Conservation (phyloP, 768 basidiomycete genomes). For the Mycena floridula region DNA sequence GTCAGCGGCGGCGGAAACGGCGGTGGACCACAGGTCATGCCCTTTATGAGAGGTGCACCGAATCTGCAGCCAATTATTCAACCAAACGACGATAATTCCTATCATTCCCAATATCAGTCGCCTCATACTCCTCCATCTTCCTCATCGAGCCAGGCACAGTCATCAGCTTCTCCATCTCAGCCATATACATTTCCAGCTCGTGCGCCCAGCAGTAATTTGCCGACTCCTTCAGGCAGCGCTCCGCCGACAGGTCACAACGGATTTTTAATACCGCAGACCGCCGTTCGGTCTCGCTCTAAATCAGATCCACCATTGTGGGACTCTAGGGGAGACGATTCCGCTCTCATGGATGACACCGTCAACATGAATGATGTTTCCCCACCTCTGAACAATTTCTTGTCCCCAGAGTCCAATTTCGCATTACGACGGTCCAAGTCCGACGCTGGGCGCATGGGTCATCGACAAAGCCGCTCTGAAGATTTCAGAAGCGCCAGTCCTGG, state of each 20-base stretch:
- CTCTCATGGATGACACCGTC: conserved; percentile 20
- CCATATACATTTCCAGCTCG: conserved; percentile 19
- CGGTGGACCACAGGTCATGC: conserved; percentile 10
- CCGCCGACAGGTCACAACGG: conserved; percentile 20
- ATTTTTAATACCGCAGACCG: conserved; percentile 30
- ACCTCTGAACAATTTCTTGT: conserved; percentile 24
- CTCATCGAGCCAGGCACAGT: too few relatives aligned
- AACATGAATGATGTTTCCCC: conserved; percentile 37
- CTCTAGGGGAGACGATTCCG: conserved; percentile 13
- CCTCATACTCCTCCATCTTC: conserved; percentile 2
- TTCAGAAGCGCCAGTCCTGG: conserved; percentile 21
- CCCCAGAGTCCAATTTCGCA: conserved; percentile 24
- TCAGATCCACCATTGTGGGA: conserved; percentile 60
- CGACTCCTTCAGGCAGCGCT: conserved; percentile 22
- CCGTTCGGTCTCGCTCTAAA: conserved; percentile 47
- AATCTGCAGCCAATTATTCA: not conserved
- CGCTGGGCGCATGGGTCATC: conserved; percentile 32
- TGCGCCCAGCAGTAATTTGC: conserved; percentile 19
- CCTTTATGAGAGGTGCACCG: conserved; percentile 55
- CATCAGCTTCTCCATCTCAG: not conserved
- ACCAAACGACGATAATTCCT: not conserved
- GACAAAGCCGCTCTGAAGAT: conserved; percentile 62
- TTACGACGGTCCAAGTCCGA: conserved; percentile 52
- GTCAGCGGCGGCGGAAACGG: conserved; percentile 52
- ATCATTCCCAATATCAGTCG: not conserved